phyloP scores from a whole-genome alignment of 305 asterid species.

The Rubia balearica region DNA sequence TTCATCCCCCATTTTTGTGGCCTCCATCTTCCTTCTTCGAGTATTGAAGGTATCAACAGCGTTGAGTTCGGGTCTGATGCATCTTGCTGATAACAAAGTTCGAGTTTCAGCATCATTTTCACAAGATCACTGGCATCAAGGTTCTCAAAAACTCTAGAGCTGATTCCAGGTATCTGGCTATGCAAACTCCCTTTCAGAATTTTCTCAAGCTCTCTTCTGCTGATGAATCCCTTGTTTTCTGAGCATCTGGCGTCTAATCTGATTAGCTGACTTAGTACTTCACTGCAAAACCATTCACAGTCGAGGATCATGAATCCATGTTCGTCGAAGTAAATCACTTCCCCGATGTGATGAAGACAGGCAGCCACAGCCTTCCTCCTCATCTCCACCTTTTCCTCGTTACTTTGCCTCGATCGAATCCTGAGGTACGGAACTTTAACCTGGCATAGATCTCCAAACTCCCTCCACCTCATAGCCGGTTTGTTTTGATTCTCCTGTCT shows the following conservation, averaged over 20 bases:
- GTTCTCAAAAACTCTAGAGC: conserved; percentile 51
- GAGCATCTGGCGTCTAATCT: conserved; percentile 36
- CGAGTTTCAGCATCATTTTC: conserved; percentile 73
- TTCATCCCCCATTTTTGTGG: conserved; percentile 57
- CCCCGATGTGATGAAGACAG: conserved; percentile 78
- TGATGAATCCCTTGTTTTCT: conserved; percentile 46
- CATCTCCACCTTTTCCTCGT: conserved; percentile 55
- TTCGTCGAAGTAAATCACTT: conserved; percentile 63
- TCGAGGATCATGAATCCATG: conserved; percentile 59
- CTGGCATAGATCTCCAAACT: conserved; percentile 74
- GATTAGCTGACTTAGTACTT: conserved; percentile 49
- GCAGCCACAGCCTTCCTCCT: conserved; percentile 59
- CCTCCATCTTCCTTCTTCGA: conserved; percentile 68
- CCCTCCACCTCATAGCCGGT: conserved; percentile 78
- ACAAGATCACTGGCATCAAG: conserved; percentile 52
- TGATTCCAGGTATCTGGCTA: conserved; percentile 55
- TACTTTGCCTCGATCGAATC: conserved; percentile 51
- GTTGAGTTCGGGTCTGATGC: conserved; percentile 50
- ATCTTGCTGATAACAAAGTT: conserved; percentile 71
- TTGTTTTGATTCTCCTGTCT: conserved; percentile 51
- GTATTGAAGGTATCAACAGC: conserved; percentile 48
- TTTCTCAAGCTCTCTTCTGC: conserved; percentile 68
- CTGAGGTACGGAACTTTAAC: conserved; percentile 63
- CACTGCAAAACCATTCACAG: conserved; percentile 73
- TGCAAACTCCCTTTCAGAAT: conserved; percentile 44